These are phyloP conservation scores for Annona squamosa DNA, from an alignment of 164 flowering plant species.

Conservation along the genomic window DNA sequence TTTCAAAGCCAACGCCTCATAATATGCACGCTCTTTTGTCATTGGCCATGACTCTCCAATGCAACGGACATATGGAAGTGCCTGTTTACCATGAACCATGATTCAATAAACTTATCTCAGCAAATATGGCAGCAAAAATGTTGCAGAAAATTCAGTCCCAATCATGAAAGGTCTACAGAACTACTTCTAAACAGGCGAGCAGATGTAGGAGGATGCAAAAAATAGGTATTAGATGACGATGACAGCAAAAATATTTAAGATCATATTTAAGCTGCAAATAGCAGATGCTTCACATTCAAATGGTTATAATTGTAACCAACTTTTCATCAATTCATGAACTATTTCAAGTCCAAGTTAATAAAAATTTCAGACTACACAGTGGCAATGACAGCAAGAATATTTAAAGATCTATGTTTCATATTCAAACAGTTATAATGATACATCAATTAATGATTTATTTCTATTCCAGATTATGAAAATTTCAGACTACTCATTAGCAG, in stretches of 20 bases:
- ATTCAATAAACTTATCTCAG: not conserved
- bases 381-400: not conserved
- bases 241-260: not conserved
- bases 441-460: too few species aligned
- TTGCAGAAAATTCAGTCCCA: not conserved
- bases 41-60: slow-evolving; percentile 99
- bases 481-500: not conserved
- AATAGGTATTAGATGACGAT: not conserved
- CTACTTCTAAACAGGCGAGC: too few species aligned
- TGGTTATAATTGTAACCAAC: not conserved
- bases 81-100: slow-evolving; percentile 32
- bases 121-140: not conserved
- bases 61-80: slow-evolving; percentile 81
- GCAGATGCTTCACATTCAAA: not conserved
- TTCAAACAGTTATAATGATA: not conserved
- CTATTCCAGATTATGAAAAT: not conserved
- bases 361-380: not conserved
- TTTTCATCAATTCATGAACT: too few species aligned
- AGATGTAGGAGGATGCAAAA: not conserved
- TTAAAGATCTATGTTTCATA: not conserved
- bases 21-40: slow-evolving; percentile 94
- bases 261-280: not conserved
- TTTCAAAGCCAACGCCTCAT: slow-evolving; percentile 60
- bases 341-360: too few species aligned
- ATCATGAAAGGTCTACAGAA: not conserved